Base-by-base conservation (phyloP, 768 basidiomycete species). In the Pleurotus ostreatus region DNA sequence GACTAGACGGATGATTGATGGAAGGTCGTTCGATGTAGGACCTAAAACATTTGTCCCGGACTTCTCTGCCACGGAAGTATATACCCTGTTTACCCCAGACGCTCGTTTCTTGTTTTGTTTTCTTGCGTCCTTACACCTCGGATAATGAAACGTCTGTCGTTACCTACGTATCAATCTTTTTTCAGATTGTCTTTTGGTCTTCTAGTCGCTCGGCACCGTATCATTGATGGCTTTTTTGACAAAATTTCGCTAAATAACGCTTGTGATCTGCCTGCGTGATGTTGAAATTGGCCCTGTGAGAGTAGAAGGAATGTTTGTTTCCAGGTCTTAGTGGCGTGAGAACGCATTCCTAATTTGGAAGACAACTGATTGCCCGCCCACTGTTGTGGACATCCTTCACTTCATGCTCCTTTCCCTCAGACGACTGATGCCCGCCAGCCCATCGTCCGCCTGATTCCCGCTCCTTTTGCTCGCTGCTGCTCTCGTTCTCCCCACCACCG, bases 91-190 rank as follows among this genome's bases (percentile, higher is more conserved):
- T 67, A 66, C 68, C 61, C 37, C 25, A 26, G 51, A 53, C 25
- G 26, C 40, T 55, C 53, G 53, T 55, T 55, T 46, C 23, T 45
- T 55, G 45, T 46, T 46, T 46, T 38, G 15, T 20, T 56, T 56
- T 56, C 62, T 58, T 55, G 60, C 54, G 47, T 59, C 62, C 65
- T 68, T 60, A 59, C 30, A 55, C 46, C 55, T 62, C 64, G 72
- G 70, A 73, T 70, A 70, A 68, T 68, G 54, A 34, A 44, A 16
- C 41, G 51, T 41, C 51, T 58, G 56, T 61, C 62, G 61, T 49
- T 59, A 64, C 65, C 69, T 67, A 65, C 62, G 9, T 34, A 34
- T 62, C 71, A 71, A 65, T 70, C 69, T 59, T 65, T 11, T 34
- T 69, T 66, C 49, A 62, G 63, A 68, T 70, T 62, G 67, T 71